Base-by-base conservation (phyloP, 2,329 filamentous ascomycete species). In the Fusarium guadeloupense region DNA sequence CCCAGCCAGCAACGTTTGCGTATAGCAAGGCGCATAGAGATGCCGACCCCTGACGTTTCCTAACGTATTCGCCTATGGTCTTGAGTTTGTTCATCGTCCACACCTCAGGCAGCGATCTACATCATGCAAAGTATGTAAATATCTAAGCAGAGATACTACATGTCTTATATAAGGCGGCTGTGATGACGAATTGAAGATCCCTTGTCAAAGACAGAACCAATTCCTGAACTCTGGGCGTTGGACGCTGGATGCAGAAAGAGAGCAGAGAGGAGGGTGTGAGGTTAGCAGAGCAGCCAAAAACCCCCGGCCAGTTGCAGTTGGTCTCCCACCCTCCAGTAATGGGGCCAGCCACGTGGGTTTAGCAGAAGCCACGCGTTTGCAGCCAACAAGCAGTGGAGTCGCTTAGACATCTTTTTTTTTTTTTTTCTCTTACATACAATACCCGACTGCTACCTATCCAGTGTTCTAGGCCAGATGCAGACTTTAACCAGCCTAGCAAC, bases 311-410 rank as follows among this genome's bases (percentile, higher is more conserved):
- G n/a, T n/a, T n/a, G n/a, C 50, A 19, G 49, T 37, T 49, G 54
- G 54, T 38, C 25, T 46, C 31, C 48, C 50, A 60, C 44, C 28
- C 28, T 31, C 34, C 56, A 40, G 41, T 47, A 46, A 66, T 58
- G 64, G 67, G 61, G 55, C 50, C 56, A 52, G 67, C 69, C 69
- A 72, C 69, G 69, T 72, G 69, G 70, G 54, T 62, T 68, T 66
- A 42, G 61, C 62, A 54, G 33, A 57, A 70, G 67, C 66, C 62
- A 69, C 64, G 55, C 59, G 57, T 62, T 59, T 55, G 54, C 54
- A 46, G 69, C 63, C 47, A 52, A 64, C 56, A 57, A 59, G 54
- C 39, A 55, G 64, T 68, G 67, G 67, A 68, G 64, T 58, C 52
- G 47, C 30, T 53, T 51, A 37, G 48, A 51, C 31, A 42, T 38